These are phyloP conservation scores for Otatea glauca DNA, from an alignment of 176 grass and related monocot genomes.

Conservation along the genomic window DNA sequence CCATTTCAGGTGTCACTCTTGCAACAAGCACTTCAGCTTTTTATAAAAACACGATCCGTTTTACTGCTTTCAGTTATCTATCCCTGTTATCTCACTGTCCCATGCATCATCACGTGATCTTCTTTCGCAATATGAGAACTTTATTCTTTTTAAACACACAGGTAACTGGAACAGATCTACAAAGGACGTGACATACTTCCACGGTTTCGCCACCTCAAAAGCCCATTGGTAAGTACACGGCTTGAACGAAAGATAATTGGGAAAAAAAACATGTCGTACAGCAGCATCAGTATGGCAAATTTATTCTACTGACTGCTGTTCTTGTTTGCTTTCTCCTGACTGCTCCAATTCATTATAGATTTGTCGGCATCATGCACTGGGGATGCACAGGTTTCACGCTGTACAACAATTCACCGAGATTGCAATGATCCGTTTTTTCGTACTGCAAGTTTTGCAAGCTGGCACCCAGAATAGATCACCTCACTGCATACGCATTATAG, in stretches of 20 bases:
- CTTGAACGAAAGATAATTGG: background rate
- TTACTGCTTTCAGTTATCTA: background rate
- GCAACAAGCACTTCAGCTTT: background rate
- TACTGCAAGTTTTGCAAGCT: background rate
- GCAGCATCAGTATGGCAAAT: background rate
- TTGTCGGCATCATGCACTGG: background rate
- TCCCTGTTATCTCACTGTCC: background rate
- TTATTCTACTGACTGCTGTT: background rate
- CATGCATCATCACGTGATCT: slow-evolving; percentile 14
- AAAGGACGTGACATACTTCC: background rate
- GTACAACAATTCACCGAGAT: background rate
- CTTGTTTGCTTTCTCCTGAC: background rate
- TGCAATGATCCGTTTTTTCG: background rate
- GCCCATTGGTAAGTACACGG: background rate
- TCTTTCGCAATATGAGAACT: background rate
- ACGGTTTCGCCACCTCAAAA: background rate
- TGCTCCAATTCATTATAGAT: slow-evolving; percentile 1
- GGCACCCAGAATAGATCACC: background rate
- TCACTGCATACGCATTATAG: background rate
- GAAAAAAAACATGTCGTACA: background rate
- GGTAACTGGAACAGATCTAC: background rate
- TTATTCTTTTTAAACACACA: background rate
- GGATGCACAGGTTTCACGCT: background rate
- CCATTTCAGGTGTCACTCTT: background rate
- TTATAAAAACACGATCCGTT: background rate